A percentile compares a stretch with the other conserved stretches of the same genome.
Evolutionary conservation across 2,329 filamentous ascomycete genomes (phyloP).

Genomic region (Didymella pomorum): DNA sequence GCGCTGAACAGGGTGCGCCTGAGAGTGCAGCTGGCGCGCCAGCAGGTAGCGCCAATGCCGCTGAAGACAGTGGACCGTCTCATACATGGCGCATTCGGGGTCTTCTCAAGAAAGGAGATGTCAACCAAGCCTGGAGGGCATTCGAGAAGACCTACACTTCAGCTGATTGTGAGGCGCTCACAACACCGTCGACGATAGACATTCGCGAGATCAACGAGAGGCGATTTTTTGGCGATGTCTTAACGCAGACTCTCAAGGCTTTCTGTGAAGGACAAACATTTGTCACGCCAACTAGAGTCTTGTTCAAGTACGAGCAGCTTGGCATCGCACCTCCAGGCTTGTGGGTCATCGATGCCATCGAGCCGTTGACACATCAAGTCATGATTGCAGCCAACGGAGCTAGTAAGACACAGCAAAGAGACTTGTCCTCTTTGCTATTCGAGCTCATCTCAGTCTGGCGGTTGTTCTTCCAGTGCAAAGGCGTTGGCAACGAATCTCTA

Average conservation of each 20-base stretch:
- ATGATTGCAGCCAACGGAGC: conserved; percentile 26
- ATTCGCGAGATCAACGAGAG: conserved; percentile 27
- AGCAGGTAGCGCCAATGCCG: not conserved
- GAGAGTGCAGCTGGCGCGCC: not conserved
- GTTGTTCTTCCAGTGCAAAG: conserved; percentile 45
- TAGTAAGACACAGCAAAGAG: conserved; percentile 12
- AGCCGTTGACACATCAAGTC: conserved; percentile 35
- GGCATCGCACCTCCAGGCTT: conserved; percentile 33
- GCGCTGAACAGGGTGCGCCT: not conserved
- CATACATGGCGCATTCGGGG: conserved; percentile 20
- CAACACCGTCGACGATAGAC: conserved; percentile 31
- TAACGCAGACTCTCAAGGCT: conserved; percentile 19
- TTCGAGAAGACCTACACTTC: conserved; percentile 42
- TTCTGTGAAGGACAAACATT: conserved; percentile 30
- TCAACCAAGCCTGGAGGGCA: conserved; percentile 38
- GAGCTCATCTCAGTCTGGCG: conserved; percentile 47
- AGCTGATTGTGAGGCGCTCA: conserved; percentile 41
- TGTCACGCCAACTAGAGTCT: conserved; percentile 34
- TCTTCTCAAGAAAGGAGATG: conserved; percentile 9
- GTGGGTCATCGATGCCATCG: conserved; percentile 34
- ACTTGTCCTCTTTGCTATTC: conserved; percentile 30
- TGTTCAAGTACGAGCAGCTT: conserved; percentile 43
- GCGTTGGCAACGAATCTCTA: conserved; percentile 22
- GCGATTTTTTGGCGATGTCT: conserved; percentile 35
- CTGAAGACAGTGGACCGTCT: not conserved